These are phyloP conservation scores for Rhizophagus sp. DNA, from an alignment of 192 early-diverging fungal species.

Conservation along the genomic window DNA sequence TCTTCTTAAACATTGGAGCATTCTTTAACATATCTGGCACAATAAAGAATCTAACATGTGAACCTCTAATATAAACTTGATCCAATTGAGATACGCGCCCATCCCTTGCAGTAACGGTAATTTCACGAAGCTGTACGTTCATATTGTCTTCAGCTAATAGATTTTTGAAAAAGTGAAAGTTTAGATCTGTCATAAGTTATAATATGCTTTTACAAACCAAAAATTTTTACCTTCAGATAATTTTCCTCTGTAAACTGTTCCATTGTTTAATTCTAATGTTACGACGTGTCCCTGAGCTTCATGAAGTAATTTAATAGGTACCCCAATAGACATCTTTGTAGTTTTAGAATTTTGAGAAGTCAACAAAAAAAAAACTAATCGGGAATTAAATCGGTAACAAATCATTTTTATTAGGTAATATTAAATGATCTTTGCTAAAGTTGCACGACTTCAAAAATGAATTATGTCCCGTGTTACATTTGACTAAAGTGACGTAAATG, in stretches of 20 bases:
- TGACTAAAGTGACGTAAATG: no score
- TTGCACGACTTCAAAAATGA: no score
- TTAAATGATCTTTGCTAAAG: no score
- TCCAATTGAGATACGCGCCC: slow-evolving; percentile 90
- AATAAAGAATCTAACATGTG: slow-evolving; percentile 89
- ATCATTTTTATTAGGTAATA: no score
- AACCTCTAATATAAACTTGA: slow-evolving; percentile 95
- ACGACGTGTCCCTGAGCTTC: slow-evolving; percentile 97
- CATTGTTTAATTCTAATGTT: slow-evolving; percentile 94
- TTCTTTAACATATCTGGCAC: slow-evolving; percentile 99
- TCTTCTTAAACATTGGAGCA: slow-evolving; percentile 96
- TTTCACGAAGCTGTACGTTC: slow-evolving; percentile 96
- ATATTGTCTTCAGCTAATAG: slow-evolving; percentile 93
- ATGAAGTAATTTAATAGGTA: slow-evolving; percentile 94
- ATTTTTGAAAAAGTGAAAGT: background rate
- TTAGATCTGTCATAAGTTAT: background rate
- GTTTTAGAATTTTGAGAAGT: background rate
- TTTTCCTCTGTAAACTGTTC: slow-evolving; percentile 91
- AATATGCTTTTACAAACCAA: background rate
- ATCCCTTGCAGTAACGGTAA: slow-evolving; percentile 90
- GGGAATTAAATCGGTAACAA: no score
- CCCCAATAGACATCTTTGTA: slow-evolving; percentile 79
- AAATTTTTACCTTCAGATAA: slow-evolving; percentile 74
- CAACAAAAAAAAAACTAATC: no score
- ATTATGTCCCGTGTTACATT: no score